phyloP scores from a whole-genome alignment of 768 basidiomycete species.

The Rhizopogon vinicolor region DNA sequence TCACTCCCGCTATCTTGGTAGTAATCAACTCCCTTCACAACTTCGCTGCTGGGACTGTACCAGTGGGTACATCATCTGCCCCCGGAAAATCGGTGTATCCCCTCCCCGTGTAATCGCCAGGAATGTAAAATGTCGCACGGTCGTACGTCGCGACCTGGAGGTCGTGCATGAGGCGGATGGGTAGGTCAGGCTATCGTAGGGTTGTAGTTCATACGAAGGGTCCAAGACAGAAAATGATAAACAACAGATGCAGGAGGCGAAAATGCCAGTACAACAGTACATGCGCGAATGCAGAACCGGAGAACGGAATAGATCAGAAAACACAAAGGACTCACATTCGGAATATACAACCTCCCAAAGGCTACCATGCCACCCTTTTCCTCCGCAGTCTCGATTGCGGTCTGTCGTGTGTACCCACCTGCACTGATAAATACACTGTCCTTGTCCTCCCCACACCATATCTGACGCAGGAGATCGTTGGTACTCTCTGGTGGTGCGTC shows the following conservation, averaged over 20 bases:
- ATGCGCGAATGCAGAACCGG: not conserved
- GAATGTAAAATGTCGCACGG: conserved; percentile 23
- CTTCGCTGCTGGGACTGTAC: not conserved
- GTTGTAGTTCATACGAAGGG: too few species aligned
- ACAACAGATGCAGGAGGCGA: not conserved
- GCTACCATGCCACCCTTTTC: conserved; percentile 3
- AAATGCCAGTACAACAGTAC: not conserved
- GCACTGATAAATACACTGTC: conserved; percentile 1
- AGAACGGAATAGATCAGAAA: not conserved
- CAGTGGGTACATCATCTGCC: not conserved
- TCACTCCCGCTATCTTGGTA: too few species aligned
- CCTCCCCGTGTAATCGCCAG: conserved; percentile 16
- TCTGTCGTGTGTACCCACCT: conserved; percentile 1
- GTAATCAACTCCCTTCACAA: not conserved
- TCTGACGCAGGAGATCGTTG: conserved; percentile 21
- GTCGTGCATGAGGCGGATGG: conserved; percentile 22
- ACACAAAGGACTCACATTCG: not conserved
- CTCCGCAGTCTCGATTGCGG: not conserved
- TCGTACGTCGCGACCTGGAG: conserved; percentile 21
- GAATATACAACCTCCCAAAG: conserved; percentile 4
- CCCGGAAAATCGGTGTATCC: conserved; percentile 31
- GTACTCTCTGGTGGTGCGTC: conserved; percentile 8
- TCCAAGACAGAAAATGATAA: not conserved
- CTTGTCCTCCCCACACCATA: conserved; percentile 16
- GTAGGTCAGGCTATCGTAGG: conserved; percentile 28